These are phyloP conservation scores for Aspergillus bertholletiae DNA, from an alignment of 495 filamentous ascomycete species.

Conservation along the genomic window DNA sequence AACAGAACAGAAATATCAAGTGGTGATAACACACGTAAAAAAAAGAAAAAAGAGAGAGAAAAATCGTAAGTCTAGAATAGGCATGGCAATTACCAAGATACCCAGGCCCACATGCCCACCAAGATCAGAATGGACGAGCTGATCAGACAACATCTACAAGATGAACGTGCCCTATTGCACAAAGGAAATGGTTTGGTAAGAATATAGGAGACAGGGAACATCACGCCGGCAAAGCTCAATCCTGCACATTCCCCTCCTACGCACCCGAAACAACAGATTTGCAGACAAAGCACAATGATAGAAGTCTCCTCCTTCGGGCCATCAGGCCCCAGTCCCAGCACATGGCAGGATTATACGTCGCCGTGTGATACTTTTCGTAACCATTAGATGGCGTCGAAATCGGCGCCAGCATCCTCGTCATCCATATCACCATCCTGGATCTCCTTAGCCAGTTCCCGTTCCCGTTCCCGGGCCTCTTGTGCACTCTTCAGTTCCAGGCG, in stretches of 20 bases:
- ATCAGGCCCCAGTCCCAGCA: constrained; percentile 3
- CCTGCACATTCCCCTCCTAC: constrained; percentile 30
- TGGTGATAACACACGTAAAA: background rate
- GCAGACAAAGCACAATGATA: constrained; percentile 21
- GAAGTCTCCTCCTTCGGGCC: constrained; percentile 10
- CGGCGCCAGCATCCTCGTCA: constrained; percentile 93
- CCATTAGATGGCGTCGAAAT: constrained; percentile 91
- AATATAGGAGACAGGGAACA: constrained; percentile 29
- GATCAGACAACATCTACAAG: constrained; percentile 11
- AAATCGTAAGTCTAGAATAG: constrained; percentile 7
- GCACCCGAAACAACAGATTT: constrained; percentile 23
- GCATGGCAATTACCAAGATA: constrained; percentile 10
- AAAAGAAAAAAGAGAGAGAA: background rate
- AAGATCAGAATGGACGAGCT: constrained; percentile 8
- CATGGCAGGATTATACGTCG: constrained; percentile 6
- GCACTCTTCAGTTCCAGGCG: constrained; percentile 96
- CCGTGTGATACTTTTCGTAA: constrained; percentile 4
- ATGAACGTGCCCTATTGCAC: constrained; percentile 14
- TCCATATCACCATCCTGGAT: constrained; percentile 98
- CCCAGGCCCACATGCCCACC: constrained; percentile 12
- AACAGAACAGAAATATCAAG: too few species aligned
- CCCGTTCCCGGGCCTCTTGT: constrained; percentile 91
- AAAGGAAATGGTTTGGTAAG: constrained; percentile 20
- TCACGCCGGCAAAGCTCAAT: constrained; percentile 28
- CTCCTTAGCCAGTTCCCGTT: constrained; percentile 96